Base-by-base conservation (phyloP, 345 rosid species). In the Populus tremula region DNA sequence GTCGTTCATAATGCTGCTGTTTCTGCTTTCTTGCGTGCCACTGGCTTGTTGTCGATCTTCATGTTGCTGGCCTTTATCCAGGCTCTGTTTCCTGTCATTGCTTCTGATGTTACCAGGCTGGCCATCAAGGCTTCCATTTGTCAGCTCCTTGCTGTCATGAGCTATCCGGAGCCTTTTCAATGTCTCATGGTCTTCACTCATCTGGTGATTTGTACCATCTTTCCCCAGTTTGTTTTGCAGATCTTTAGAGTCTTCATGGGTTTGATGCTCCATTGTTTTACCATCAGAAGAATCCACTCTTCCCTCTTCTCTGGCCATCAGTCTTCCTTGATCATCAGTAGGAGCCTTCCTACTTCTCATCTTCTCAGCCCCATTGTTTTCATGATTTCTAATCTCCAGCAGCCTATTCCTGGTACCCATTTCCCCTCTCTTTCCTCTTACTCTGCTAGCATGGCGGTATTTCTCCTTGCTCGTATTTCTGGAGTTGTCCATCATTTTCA, bases 341-440 rank as follows among this genome's bases (percentile, higher is more conserved):
- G 74, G 50, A 43, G 71, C 31, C 43, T 64, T 84, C 49, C 78
- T 61, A 36, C 27, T 78, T 29, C 35, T 71, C 25, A 45, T 66
- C 67, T 49, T 69, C 23, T 25, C 16, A 47, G 5, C 65, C 27
- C 73, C 79, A 54, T 63, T 27, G 36, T 33, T 47, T 70, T 49
- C 72, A 47, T 76, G 69, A 72, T 62, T 79, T 31, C 71, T 75
- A 6, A 64, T 79, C 78, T 72, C 83, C 29, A 71, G 31, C 81
- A 68, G 69, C 82, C 87, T 83, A 47, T 79, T 85, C 69, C 79
- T 81, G 3, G 88, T 75, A 23, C 74, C 70, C 18, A 41, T 56
- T 73, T 79, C 81, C 89, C 86, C 78, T 79, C 74, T 79, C 82
- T 76, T 84, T 41, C 82, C 83, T 76, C 75, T 82, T 16, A 76